Percentiles rank a stretch among this genome's conserved stretches.
Evolutionary conservation across 2,329 filamentous ascomycete genomes (phyloP).

Genomic region (Dothideomycetes sp.): DNA sequence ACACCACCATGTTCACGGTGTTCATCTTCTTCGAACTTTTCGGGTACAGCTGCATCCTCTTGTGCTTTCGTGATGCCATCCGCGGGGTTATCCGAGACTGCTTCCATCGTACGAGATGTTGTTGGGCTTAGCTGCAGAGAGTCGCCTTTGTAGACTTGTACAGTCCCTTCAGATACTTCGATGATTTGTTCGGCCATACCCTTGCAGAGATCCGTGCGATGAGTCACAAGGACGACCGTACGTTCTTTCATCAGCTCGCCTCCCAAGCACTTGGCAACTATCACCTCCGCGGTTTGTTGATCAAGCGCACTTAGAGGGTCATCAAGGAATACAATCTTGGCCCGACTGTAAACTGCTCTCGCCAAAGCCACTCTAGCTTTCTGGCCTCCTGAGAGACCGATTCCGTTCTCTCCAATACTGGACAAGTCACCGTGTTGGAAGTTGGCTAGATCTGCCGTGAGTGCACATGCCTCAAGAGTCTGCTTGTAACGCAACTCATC

Average conservation of each 20-base stretch:
- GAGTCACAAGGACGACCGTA: conserved; percentile 52
- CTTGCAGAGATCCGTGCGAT: conserved; percentile 61
- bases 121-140: conserved; percentile 16
- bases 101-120: conserved; percentile 13
- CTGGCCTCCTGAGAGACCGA: conserved; percentile 40
- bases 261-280: conserved; percentile 49
- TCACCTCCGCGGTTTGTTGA: conserved; percentile 54
- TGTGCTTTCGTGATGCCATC: conserved; percentile 31
- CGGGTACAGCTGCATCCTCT: conserved; percentile 47
- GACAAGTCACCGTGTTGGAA: conserved; percentile 57
- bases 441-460: conserved; percentile 51
- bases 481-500: conserved; percentile 60
- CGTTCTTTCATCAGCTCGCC: conserved; percentile 47
- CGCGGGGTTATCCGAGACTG: conserved; percentile 22
- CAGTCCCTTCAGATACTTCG: conserved; percentile 55
- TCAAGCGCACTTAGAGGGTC: conserved; percentile 41
- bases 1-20: conserved; percentile 66
- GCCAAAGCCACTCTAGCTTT: conserved; percentile 40
- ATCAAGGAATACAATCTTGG: conserved; percentile 38
- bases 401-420: conserved; percentile 38
- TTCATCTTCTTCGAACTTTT: conserved; percentile 75
- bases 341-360: conserved; percentile 37
- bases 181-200: conserved; percentile 66
- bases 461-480: conserved; percentile 56
- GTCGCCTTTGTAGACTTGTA: conserved; percentile 23